These are phyloP conservation scores for Pycnococcus provasolii DNA, from an alignment of 139 green algal species.

Conservation along the genomic window DNA sequence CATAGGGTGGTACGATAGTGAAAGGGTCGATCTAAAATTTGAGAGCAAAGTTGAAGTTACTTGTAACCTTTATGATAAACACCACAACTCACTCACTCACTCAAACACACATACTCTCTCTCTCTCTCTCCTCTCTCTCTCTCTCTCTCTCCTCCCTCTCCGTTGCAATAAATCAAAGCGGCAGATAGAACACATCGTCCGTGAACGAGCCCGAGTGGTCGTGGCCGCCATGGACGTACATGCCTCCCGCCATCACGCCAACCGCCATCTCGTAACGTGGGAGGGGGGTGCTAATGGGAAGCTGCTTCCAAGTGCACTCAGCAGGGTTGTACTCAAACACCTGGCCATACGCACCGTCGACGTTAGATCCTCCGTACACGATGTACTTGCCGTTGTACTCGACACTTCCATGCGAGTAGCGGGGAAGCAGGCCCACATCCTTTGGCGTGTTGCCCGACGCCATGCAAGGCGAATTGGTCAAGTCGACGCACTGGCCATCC, in stretches of 20 bases:
- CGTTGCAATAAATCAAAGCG: too few species aligned
- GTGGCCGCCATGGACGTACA: conserved; percentile 14
- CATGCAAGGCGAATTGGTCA: neutral
- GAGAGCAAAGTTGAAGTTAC: too few species aligned
- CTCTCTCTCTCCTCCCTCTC: too few species aligned
- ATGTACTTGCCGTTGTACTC: neutral
- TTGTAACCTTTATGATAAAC: too few species aligned
- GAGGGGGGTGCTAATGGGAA: neutral
- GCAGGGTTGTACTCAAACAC: conserved; percentile 8
- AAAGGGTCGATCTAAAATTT: too few species aligned
- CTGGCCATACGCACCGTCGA: conserved; percentile 1
- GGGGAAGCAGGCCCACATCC: neutral
- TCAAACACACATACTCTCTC: too few species aligned
- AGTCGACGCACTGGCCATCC: neutral
- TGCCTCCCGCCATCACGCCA: neutral
- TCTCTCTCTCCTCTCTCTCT: too few species aligned
- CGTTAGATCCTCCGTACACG: conserved; percentile 16
- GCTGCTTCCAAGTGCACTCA: conserved; percentile 5
- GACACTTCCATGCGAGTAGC: conserved; percentile 5
- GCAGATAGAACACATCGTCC: too few species aligned
- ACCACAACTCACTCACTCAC: too few species aligned
- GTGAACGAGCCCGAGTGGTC: neutral
- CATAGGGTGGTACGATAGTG: too few species aligned
- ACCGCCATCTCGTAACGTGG: conserved; percentile 6
- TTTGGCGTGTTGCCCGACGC: neutral